Evolutionary conservation across 441 rosid species (phyloP), one percentile per base, ranked within the genome.

Genomic region (Viola pubescens): DNA sequence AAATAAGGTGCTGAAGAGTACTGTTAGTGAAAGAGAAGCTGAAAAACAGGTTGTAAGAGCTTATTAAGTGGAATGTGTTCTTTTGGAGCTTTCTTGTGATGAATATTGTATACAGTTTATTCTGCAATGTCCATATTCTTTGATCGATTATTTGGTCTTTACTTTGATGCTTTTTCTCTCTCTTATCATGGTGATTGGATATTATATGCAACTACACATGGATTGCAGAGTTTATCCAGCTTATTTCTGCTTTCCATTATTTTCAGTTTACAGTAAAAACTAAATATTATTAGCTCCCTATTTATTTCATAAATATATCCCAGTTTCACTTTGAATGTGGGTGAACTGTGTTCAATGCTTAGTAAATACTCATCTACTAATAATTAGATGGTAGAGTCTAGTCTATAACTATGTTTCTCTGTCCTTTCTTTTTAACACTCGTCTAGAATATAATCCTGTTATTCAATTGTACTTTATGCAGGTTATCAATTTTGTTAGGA

Each of bases 401-500:
- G 10, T 12, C 7, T 12, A 9, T 12, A 11, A 50, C 19, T 14
- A 37, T 52, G 41, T 53, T 61, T 34, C 4, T 44, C 53, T 34
- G 37, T 8, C 50, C 26, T 52, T 52, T 11, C 58, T 19, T 52
- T n/a, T 61, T 52, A n/a, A 52, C 8, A 43, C 51, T 52, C 34
- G 5, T 43, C 6, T 19, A 12, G 41, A 16, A 61, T 52, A 37
- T 51, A 55, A 47, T 54, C 3, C 13, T 11, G 5, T 9, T 8
- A 11, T 6, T 9, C 37, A 4, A 34, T 11, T 6, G n/a, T 52
- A 8, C 7, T 6, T 6, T 37, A 14, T 85, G 81, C 95, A 87
- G 97, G 95, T 94, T 57, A 73, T 80, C 38, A 77, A 81, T 63
- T 94, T 94, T 65, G 86, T 94, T 9, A 88, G 63, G 74, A 77